phyloP scores from a whole-genome alignment of 225 moss, liverwort and hornwort genomes.

The Lunularia cruciata region DNA sequence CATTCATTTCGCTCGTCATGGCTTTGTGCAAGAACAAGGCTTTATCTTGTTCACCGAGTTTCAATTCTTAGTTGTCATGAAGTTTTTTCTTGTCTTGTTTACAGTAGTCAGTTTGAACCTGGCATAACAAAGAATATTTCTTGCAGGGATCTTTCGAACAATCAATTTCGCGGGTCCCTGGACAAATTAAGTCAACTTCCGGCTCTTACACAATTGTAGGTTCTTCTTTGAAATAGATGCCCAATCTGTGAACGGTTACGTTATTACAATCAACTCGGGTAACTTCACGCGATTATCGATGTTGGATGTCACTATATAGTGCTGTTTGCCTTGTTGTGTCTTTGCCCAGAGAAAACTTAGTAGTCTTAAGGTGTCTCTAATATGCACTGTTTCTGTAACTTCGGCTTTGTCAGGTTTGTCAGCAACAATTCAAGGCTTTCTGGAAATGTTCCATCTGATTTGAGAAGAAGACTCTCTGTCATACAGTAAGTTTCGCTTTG shows the following conservation, averaged over 20 bases:
- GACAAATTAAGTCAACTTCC: slow-evolving; percentile 41
- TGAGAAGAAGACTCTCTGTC: slow-evolving; percentile 29
- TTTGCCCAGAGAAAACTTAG: too few species aligned
- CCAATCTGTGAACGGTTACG: background rate
- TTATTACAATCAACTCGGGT: too few species aligned
- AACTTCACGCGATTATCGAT: too few species aligned
- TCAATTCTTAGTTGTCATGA: too few species aligned
- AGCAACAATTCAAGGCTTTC: slow-evolving; percentile 54
- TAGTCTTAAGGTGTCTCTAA: too few species aligned
- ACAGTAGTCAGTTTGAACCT: too few species aligned
- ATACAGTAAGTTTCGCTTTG: slow-evolving; percentile 10
- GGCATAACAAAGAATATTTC: background rate
- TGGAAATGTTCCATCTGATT: slow-evolving; percentile 45
- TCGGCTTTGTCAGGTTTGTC: slow-evolving; percentile 44
- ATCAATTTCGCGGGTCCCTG: slow-evolving; percentile 55
- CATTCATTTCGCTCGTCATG: too few species aligned
- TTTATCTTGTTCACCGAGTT: too few species aligned
- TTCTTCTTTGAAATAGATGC: background rate
- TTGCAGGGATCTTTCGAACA: slow-evolving; percentile 61
- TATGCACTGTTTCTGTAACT: too few species aligned
- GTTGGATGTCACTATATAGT: too few species aligned
- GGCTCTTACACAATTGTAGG: slow-evolving; percentile 53
- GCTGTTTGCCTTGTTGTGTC: background rate
- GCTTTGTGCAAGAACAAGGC: too few species aligned
- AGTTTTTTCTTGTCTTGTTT: too few species aligned